Conservation (phyloP, 2,329 filamentous ascomycete genomes). For the Neonectria ditissima region DNA sequence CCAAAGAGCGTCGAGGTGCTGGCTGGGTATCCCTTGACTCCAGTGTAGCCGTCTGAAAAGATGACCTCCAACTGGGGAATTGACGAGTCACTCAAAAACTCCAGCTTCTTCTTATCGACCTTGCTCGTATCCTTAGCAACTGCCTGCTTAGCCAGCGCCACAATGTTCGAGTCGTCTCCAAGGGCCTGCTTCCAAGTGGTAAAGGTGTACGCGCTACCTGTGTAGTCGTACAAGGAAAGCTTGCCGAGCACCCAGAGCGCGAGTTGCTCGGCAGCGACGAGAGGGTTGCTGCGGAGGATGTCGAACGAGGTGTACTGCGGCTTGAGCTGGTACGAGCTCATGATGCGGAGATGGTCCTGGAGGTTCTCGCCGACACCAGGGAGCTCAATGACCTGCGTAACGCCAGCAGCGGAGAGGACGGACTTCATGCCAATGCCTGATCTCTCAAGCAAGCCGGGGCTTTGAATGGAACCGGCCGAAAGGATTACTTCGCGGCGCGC, state of each 20-base stretch:
- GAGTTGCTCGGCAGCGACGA: conserved; percentile 32
- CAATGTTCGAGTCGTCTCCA: conserved; percentile 26
- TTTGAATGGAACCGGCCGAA: conserved; percentile 28
- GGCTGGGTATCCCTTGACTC: conserved; percentile 45
- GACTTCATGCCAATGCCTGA: conserved; percentile 27
- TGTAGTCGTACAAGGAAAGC: conserved; percentile 38
- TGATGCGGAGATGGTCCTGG: conserved; percentile 51
- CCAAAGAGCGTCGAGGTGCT: conserved; percentile 39
- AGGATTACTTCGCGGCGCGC: conserved; percentile 32
- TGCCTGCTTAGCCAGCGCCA: conserved; percentile 38
- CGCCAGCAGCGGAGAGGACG: conserved; percentile 16
- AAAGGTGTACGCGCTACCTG: conserved; percentile 35
- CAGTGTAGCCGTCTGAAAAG: conserved; percentile 47
- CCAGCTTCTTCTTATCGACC: conserved; percentile 54
- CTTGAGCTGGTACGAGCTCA: conserved; percentile 49
- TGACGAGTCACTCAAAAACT: conserved; percentile 49
- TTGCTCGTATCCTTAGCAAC: conserved; percentile 44
- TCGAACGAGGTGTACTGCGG: conserved; percentile 27
- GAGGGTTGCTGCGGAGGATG: conserved; percentile 34
- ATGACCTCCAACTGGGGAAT: conserved; percentile 46
- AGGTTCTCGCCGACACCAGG: conserved; percentile 29
- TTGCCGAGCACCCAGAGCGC: conserved; percentile 36
- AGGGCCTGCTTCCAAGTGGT: conserved; percentile 39
- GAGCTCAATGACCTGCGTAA: conserved; percentile 23
- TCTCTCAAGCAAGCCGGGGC: conserved; percentile 26